phyloP scores from a whole-genome alignment of 176 grass and related monocot species.

The Pontederia paniculata region DNA sequence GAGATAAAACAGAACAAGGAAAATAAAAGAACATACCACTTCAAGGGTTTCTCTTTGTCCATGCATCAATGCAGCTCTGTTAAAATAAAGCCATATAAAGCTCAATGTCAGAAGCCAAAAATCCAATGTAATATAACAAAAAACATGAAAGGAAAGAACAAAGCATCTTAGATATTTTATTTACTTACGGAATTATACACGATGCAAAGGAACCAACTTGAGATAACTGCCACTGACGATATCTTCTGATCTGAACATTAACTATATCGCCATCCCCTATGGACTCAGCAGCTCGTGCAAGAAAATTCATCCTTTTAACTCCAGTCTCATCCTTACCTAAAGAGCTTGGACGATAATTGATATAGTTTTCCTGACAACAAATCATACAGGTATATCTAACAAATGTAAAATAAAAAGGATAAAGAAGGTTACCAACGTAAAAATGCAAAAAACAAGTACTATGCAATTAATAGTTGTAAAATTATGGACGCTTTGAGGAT shows the following conservation, averaged over 20 bases:
- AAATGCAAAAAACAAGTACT: no score
- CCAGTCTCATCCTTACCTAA: conserved; percentile 83
- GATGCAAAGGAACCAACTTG: conserved; percentile 93
- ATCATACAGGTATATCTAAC: no score
- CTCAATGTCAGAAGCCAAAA: not conserved
- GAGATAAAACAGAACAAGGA: not conserved
- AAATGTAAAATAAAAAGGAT: no score
- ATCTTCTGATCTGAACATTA: conserved; percentile 98
- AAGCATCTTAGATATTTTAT: conserved; percentile 7
- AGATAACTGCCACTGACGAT: conserved; percentile 90
- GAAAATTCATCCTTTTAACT: conserved; percentile 84
- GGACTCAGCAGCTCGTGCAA: conserved; percentile 74
- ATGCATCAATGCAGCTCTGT: conserved; percentile 86
- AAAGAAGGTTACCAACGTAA: no score
- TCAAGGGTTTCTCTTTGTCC: conserved; percentile 80
- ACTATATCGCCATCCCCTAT: conserved; percentile 83
- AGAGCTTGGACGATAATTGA: conserved; percentile 80
- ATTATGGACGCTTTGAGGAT: no score
- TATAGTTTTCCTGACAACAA: conserved; percentile 74
- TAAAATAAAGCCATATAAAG: conserved; percentile 18
- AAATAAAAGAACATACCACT: conserved; percentile 33
- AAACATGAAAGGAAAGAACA: conserved; percentile 3
- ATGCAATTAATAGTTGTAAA: no score
- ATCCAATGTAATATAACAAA: not conserved
- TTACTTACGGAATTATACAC: conserved; percentile 80